Base-by-base conservation (phyloP, 768 basidiomycete genomes). In the Russula sp. region DNA sequence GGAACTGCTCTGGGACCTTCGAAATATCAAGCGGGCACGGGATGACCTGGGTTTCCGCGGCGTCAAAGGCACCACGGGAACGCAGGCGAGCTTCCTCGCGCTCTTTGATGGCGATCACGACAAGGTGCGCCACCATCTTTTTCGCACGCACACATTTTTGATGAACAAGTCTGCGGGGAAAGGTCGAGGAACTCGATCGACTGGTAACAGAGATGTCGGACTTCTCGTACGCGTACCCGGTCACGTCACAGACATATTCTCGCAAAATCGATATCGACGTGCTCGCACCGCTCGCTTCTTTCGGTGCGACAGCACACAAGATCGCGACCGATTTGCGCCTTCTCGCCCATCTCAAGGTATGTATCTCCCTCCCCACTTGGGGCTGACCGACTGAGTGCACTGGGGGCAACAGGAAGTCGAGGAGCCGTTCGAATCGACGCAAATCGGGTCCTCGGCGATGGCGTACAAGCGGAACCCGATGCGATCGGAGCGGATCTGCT, bases 381-480 rank as follows among this genome's bases (percentile, higher is more conserved):
- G 14, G 9, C 13, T 14, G 40, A 11, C 13, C 11, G 40, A 11
- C 40, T 40, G 10, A 14, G 0, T 3, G 40, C 37, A 27, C 37
- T 32, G n/a, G 16, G 11, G n/a, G 22, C 32, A 2, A 44, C 62
- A 91, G 87, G 97, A 98, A 85, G 82, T 99, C 50, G 97, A 99
- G 76, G 97, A 99, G 73, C 97, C 97, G 0, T 98, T 98, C 75
- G 96, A 99, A 75, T 91, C 94, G 57, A 96, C 96, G 20, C 97
- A 99, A 77, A 99, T 98, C 68, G 97, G 97, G 7, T 91, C 89
- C 10, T 93, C 89, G 0, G 94, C 94, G 1, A 98, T 98, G 96
- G 96, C 96, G 9, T 98, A 98, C 84, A 98, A 98, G 78, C 85
- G 96, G 59, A 98, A 99, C 76, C 97, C 97, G 7, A 99, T 99